Conservation (phyloP, 2,329 filamentous ascomycete genomes). For the Ophiognomonia clavigignenti-juglandacearum region DNA sequence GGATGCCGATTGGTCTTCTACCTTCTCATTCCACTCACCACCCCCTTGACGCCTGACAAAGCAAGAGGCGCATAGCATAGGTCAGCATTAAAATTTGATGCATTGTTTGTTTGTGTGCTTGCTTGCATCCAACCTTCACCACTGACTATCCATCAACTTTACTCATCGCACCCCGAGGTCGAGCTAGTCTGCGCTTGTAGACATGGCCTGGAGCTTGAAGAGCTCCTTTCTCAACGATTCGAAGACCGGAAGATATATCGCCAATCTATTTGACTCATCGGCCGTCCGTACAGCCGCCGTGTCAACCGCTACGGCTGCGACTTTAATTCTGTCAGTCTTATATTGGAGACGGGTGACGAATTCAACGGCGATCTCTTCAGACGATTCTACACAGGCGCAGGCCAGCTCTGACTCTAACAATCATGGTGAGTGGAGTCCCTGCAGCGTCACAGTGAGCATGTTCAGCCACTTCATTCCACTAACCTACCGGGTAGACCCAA, state of each 20-base stretch:
- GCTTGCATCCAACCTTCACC: neutral
- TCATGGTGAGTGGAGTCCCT: too few species aligned
- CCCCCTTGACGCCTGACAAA: slow-evolving; percentile 6
- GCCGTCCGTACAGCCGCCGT: neutral
- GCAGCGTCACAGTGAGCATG: too few species aligned
- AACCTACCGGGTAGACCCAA: too few species aligned
- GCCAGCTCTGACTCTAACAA: neutral
- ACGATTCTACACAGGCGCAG: neutral
- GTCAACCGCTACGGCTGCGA: slow-evolving; percentile 3
- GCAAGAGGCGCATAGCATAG: neutral
- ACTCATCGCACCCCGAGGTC: neutral
- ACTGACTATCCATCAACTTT: neutral
- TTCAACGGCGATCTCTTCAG: neutral
- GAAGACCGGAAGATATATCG: slow-evolving; percentile 5
- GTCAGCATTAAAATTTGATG: neutral
- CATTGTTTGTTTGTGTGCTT: neutral
- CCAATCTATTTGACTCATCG: neutral
- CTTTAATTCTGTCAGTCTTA: slow-evolving; percentile 7
- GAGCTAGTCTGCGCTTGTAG: neutral
- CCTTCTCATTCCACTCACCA: slow-evolving; percentile 12
- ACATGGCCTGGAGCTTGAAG: slow-evolving; percentile 10
- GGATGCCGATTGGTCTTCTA: slow-evolving; percentile 13
- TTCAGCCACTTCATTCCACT: neutral
- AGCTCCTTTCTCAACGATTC: slow-evolving; percentile 2
- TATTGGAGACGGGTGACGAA: slow-evolving; percentile 12